Evolutionary conservation across 1,284 basidiomycete genomes (phyloP).

Genomic region (Puccinia hordei): DNA sequence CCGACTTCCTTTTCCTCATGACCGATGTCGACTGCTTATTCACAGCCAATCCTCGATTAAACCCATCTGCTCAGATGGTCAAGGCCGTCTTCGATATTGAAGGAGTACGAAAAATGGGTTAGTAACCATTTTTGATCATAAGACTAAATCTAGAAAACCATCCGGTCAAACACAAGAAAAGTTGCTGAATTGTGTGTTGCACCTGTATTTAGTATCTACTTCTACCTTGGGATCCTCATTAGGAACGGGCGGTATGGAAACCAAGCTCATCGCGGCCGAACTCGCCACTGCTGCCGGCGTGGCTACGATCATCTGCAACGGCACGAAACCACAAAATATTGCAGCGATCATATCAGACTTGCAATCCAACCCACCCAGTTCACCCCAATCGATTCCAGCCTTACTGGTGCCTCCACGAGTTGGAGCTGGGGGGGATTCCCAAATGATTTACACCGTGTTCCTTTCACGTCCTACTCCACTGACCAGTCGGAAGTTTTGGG

Average conservation of each 20-base stretch:
- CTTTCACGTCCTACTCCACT: conserved; percentile 22
- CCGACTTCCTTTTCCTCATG: conserved; percentile 92
- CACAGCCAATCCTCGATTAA: conserved; percentile 89
- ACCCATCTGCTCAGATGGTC: conserved; percentile 77
- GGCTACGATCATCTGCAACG: conserved; percentile 82
- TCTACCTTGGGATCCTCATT: conserved; percentile 86
- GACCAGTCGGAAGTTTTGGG: conserved; percentile 79
- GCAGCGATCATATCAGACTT: conserved; percentile 15
- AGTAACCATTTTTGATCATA: conserved; percentile 41
- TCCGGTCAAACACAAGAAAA: too few relatives aligned
- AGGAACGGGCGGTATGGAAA: conserved; percentile 98
- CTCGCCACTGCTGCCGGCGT: conserved; percentile 94
- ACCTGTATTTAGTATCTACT: conserved; percentile 71
- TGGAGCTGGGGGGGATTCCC: background rate
- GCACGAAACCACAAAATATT: conserved; percentile 27
- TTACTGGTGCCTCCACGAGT: background rate
- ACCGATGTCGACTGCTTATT: conserved; percentile 97
- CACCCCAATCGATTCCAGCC: background rate
- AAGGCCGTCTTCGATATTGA: conserved; percentile 80
- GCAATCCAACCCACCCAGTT: background rate
- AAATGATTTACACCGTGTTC: conserved; percentile 34
- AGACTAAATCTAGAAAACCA: background rate
- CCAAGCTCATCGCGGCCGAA: conserved; percentile 96
- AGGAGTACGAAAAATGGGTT: conserved; percentile 78
- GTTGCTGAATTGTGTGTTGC: background rate